Base-by-base conservation (phyloP, 208 protist genomes). In the Crithidia expoeki region DNA sequence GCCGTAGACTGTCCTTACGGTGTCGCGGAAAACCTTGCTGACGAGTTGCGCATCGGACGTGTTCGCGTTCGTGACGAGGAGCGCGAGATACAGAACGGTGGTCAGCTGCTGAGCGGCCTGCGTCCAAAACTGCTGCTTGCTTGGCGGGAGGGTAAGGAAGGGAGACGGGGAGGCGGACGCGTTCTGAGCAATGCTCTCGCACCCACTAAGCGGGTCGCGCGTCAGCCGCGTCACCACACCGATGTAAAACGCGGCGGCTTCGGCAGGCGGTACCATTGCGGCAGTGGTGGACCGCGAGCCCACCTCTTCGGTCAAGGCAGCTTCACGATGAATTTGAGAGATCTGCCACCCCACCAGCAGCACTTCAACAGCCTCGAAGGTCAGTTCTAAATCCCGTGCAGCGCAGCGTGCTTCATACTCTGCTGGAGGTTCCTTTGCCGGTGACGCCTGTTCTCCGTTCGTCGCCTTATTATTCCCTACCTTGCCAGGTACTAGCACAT, bases 381-480 rank as follows among this genome's bases (percentile, higher is more conserved):
- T 76, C 25, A 76, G 56, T 19, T 76, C 71, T 27, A 76, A 21
- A 21, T 76, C 71, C 1, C 71, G 61, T n/a, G 55, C 53, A 2
- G 71, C 71, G 10, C 33, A 42, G 2, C 23, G 21, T 19, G 33
- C 23, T 0, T 58, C 57, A 27, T 42, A 40, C 27, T 47, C 17
- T n/a, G 3, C 50, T 32, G 23, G 30, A 16, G 17, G 5, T 25
- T 7, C n/a, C 5, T 28, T 27, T n/a, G 28, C 25, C 34, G 12
- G 12, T 47, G 9, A 4, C 33, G 4, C 49, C 2, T 7, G 12
- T 67, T 55, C 61, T 5, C 32, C 17, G 19, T 17, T 2, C 38
- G 17, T 14, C 3, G 33, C 36, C 33, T 23, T 9, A 0, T n/a
- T 30, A 30, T 46, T 55, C n/a, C 3, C 4, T 5, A 25, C 7